A percentile compares a stretch with the other conserved stretches of the same genome.
Evolutionary conservation across 192 early-diverging fungal genomes (phyloP).

Genomic region (Backusella morwellensis): DNA sequence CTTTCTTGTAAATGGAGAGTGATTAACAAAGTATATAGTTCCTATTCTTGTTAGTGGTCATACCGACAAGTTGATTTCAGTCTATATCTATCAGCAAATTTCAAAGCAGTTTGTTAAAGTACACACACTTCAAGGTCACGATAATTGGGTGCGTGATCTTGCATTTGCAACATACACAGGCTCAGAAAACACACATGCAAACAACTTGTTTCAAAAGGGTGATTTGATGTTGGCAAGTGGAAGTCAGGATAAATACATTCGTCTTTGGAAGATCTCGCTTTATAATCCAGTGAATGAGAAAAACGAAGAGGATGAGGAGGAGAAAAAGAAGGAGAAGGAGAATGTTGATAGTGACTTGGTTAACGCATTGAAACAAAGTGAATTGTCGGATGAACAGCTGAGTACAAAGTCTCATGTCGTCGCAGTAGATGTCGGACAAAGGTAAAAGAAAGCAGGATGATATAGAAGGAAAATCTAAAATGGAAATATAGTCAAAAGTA

Average conservation of each 20-base stretch:
- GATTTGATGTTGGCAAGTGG: slow-evolving; percentile 87
- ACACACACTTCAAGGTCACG: slow-evolving; percentile 80
- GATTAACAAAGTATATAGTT: slow-evolving; percentile 21
- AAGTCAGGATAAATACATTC: slow-evolving; percentile 91
- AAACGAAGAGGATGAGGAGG: neutral
- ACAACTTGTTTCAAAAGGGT: slow-evolving; percentile 62
- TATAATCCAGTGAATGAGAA: slow-evolving; percentile 9
- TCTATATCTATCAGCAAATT: slow-evolving; percentile 53
- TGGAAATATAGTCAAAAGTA: slow-evolving; percentile 19
- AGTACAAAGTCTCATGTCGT: slow-evolving; percentile 85
- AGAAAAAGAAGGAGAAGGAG: neutral
- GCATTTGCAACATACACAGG: slow-evolving; percentile 66
- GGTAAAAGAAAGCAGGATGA: neutral
- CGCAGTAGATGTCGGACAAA: slow-evolving; percentile 39
- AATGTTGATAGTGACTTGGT: slow-evolving; percentile 45
- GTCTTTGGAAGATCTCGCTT: slow-evolving; percentile 80
- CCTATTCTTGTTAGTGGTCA: slow-evolving; percentile 79
- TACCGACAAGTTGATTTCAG: slow-evolving; percentile 72
- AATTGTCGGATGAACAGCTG: slow-evolving; percentile 59
- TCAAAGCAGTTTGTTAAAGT: slow-evolving; percentile 56
- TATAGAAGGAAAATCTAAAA: neutral
- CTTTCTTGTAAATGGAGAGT: neutral
- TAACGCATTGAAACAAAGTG: slow-evolving; percentile 37
- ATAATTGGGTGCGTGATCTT: slow-evolving; percentile 89
- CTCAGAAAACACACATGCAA: slow-evolving; percentile 14